Evolutionary conservation across 306 rosid species (phyloP), one percentile per base, ranked within the genome.

Genomic region (Vachellia pachyceras): DNA sequence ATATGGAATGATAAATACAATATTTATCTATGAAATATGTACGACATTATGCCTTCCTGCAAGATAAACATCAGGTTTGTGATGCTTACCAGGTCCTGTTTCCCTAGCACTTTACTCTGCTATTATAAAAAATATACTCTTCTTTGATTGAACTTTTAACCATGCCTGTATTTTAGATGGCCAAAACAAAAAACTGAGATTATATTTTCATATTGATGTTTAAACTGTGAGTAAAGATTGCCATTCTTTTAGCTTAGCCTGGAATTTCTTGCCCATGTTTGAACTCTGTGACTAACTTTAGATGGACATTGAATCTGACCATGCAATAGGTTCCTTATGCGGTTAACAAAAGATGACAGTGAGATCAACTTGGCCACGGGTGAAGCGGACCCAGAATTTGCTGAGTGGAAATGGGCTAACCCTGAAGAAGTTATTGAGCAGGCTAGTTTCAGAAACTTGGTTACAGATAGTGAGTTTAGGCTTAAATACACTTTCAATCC

Each of bases 321-420:
- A 72, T 79, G 71, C 49, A 58, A 80, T 85, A 95, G 99, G 99
- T 95, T 88, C 87, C 97, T 93, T 15, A 90, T 95, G 97, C 84
- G 91, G 70, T 83, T 88, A 75, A 95, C 92, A 29, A 89, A 87
- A 52, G 94, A 88, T 77, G 93, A 91, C 44, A 86, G 91, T 3
- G 96, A 95, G 87, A 73, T 95, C 84, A 93, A 95, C 90, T 84
- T 95, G 80, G 90, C 92, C 29, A 95, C 65, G 5, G 98, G 97
- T 7, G 94, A 90, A 86, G 98, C 96, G 37, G 99, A 95, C 14
- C 88, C 91, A 10, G 99, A 95, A 87, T 95, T 95, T 80, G 88
- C 95, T 25, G 99, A 95, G 76, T 95, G 99, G 99, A 95, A 95
- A 85, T 95, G 99, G 99, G 94, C 99, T 22, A 86, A 42, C 86